These are phyloP conservation scores for Fusarium chuoi DNA, from an alignment of 2,329 filamentous ascomycete species.

Conservation along the genomic window DNA sequence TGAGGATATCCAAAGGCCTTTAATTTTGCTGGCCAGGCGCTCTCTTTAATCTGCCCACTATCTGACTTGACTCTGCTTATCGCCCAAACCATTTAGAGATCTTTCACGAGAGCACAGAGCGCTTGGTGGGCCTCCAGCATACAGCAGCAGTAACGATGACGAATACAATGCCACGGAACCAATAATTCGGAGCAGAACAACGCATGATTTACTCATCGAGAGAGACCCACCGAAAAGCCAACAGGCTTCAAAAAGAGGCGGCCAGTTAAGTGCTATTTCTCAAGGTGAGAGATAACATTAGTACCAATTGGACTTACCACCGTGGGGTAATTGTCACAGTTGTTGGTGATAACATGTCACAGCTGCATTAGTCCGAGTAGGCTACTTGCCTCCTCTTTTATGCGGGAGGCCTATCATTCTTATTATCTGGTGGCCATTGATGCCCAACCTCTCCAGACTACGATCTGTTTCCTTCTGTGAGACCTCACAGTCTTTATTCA, in stretches of 20 bases:
- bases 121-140: not conserved
- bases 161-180: not conserved
- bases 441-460: not conserved
- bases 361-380: not conserved
- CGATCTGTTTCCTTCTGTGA: not conserved
- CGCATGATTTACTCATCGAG: not conserved
- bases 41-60: not conserved
- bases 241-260: not conserved
- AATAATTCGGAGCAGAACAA: not conserved
- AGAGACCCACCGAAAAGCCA: not conserved
- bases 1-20: not conserved
- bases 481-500: not conserved
- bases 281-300: not conserved
- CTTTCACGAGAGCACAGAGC: not conserved
- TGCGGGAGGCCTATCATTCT: not conserved
- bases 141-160: not conserved
- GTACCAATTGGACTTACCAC: not conserved
- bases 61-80: not conserved
- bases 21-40: not conserved
- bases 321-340: not conserved
- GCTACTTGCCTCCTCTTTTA: not conserved
- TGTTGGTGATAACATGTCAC: not conserved
- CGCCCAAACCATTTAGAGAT: not conserved
- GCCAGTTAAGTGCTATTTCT: not conserved
- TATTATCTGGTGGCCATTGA: not conserved